These are phyloP conservation scores for Auxenochlorella pyrenoidosa DNA, from an alignment of 139 green algal species.

Conservation along the genomic window DNA sequence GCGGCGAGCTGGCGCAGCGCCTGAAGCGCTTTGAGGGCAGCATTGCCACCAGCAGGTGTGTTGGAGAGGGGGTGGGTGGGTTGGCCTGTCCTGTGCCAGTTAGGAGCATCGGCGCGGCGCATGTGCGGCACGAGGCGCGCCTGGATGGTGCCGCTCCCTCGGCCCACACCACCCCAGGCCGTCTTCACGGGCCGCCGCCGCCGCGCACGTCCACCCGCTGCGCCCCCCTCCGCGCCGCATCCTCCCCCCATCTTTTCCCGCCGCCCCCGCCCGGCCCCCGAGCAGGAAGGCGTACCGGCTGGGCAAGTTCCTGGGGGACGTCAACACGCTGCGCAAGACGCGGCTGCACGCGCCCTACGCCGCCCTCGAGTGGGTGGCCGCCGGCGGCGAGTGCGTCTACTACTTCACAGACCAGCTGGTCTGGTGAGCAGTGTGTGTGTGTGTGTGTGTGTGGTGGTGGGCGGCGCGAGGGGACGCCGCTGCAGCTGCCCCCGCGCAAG, in stretches of 20 bases:
- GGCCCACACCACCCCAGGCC: too few relatives aligned
- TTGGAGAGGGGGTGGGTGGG: neutral
- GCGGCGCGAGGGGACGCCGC: too few relatives aligned
- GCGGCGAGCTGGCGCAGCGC: conserved; percentile 48
- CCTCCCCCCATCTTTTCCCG: too few relatives aligned
- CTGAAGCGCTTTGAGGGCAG: conserved; percentile 68
- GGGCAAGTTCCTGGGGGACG: conserved; percentile 84
- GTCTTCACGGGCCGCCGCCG: too few relatives aligned
- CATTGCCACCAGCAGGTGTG: conserved; percentile 74
- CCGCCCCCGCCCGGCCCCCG: neutral
- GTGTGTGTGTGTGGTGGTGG: too few relatives aligned
- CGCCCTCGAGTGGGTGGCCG: conserved; percentile 71
- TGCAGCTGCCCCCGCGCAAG: too few relatives aligned
- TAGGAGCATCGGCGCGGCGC: too few relatives aligned
- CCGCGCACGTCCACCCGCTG: too few relatives aligned
- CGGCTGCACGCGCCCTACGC: conserved; percentile 35
- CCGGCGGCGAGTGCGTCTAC: conserved; percentile 79
- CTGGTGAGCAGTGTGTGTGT: conserved; percentile 54
- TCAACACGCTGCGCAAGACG: conserved; percentile 73
- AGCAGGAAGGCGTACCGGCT: conserved; percentile 57
- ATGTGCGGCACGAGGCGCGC: too few relatives aligned
- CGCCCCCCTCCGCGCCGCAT: too few relatives aligned
- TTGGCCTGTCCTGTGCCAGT: too few relatives aligned
- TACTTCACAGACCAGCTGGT: conserved; percentile 88
- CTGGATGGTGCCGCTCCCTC: too few relatives aligned